Conservation (phyloP, 108 stramenopile species). For the Skeletonema menzelii region DNA sequence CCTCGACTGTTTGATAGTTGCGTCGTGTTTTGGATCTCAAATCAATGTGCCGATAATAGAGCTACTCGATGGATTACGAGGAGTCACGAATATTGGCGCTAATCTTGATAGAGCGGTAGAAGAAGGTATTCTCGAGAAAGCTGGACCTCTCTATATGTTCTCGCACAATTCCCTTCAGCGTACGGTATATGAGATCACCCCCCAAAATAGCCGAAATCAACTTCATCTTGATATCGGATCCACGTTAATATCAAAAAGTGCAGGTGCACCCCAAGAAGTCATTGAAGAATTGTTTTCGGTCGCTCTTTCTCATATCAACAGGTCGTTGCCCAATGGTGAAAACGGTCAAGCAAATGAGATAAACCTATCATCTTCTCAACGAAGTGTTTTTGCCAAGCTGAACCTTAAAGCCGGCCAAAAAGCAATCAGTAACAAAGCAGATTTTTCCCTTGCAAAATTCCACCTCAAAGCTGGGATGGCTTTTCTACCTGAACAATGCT, state of each 20-base stretch:
- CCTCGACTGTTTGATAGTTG: neutral
- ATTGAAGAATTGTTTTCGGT: neutral
- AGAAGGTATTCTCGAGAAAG: conserved; percentile 9
- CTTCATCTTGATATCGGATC: conserved; percentile 6
- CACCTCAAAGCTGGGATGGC: neutral
- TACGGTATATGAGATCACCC: neutral
- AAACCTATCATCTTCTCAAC: neutral
- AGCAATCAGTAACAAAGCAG: neutral
- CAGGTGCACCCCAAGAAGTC: neutral
- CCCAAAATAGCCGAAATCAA: neutral
- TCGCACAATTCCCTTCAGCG: neutral
- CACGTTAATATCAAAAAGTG: neutral
- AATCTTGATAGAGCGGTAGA: neutral
- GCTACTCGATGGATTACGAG: neutral
- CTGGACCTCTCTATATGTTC: conserved; percentile 5
- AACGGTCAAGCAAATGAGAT: neutral
- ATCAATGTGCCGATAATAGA: neutral
- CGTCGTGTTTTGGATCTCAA: neutral
- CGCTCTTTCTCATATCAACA: neutral
- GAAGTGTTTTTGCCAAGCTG: neutral
- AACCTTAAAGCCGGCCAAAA: neutral
- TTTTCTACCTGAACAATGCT: neutral
- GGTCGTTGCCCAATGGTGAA: neutral
- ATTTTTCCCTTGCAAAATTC: neutral
- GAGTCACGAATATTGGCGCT: neutral